phyloP scores from a whole-genome alignment of 202 grass and related monocot species.

The Carex sylvatica region DNA sequence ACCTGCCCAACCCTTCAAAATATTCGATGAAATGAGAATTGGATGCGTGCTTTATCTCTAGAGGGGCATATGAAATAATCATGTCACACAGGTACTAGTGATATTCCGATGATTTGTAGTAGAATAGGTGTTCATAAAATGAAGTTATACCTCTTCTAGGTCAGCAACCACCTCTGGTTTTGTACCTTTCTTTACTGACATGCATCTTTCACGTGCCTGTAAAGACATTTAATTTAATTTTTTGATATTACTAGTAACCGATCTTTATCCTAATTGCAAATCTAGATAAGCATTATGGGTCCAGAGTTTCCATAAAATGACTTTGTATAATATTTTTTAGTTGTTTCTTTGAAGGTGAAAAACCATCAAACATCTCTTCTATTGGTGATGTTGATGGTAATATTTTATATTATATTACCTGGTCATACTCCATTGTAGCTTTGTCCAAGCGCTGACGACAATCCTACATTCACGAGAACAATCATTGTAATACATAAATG shows the following conservation, averaged over 20 bases:
- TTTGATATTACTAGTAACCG: neutral
- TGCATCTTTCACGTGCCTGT: constrained; percentile 42
- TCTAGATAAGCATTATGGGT: neutral
- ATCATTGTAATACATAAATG: neutral
- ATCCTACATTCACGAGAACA: constrained; percentile 34
- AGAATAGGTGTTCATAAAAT: constrained; percentile 5
- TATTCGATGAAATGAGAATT: neutral
- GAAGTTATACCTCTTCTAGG: constrained; percentile 38
- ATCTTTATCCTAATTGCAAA: neutral
- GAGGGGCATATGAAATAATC: neutral
- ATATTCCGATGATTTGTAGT: neutral
- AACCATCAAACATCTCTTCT: neutral
- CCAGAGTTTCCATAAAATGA: neutral
- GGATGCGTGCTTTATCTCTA: neutral
- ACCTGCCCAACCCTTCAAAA: neutral
- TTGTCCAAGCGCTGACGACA: constrained; percentile 42
- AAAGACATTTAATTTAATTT: neutral
- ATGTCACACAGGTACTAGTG: neutral
- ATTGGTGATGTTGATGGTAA: neutral
- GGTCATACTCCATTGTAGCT: constrained; percentile 44
- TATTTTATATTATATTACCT: constrained; percentile 27
- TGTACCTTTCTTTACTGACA: constrained; percentile 49
- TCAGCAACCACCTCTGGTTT: constrained; percentile 36
- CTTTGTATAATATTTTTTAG: neutral
- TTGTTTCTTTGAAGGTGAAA: neutral